Evolutionary conservation across 2,329 filamentous ascomycete genomes (phyloP).

Genomic region (Trichoderma koningiopsis): DNA sequence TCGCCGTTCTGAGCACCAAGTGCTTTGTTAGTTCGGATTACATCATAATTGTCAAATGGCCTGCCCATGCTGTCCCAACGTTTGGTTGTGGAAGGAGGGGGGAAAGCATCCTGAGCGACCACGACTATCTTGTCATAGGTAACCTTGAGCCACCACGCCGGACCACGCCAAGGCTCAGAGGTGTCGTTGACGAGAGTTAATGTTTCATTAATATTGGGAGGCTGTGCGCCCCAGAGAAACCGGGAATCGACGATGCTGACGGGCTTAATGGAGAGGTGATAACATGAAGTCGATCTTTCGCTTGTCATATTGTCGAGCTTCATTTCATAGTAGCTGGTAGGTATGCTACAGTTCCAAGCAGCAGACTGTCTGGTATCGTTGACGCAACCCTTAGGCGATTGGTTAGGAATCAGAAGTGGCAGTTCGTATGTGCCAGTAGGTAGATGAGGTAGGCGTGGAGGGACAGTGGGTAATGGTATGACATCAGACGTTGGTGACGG

Average conservation of each 20-base stretch:
- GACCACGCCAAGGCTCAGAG: constrained; percentile 50
- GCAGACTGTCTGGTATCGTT: constrained; percentile 54
- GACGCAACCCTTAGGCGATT: constrained; percentile 59
- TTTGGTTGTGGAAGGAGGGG: constrained; percentile 37
- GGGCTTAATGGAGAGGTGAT: constrained; percentile 45
- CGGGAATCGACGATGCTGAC: constrained; percentile 44
- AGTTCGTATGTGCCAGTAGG: constrained; percentile 59
- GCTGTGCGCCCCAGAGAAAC: constrained; percentile 58
- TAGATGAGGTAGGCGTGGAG: constrained; percentile 54
- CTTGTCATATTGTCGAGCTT: constrained; percentile 39
- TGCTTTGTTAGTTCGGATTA: constrained; percentile 32
- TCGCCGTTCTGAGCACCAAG: constrained; percentile 48
- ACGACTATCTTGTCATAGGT: constrained; percentile 60
- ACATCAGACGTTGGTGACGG: constrained; percentile 50
- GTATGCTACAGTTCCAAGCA: constrained; percentile 66
- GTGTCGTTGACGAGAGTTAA: constrained; percentile 56
- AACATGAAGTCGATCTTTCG: constrained; percentile 40
- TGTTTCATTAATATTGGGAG: constrained; percentile 44
- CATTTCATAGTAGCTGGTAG: constrained; percentile 49
- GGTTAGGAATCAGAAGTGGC: constrained; percentile 54
- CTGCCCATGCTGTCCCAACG: constrained; percentile 31
- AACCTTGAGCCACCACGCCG: constrained; percentile 57
- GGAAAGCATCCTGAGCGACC: constrained; percentile 45
- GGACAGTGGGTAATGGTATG: constrained; percentile 52
- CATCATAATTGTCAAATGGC: constrained; percentile 31